A percentile compares a stretch with the other conserved stretches of the same genome.
phyloP scores from a whole-genome alignment of 805 yeast species.

The Hanseniaspora nectarophila region DNA sequence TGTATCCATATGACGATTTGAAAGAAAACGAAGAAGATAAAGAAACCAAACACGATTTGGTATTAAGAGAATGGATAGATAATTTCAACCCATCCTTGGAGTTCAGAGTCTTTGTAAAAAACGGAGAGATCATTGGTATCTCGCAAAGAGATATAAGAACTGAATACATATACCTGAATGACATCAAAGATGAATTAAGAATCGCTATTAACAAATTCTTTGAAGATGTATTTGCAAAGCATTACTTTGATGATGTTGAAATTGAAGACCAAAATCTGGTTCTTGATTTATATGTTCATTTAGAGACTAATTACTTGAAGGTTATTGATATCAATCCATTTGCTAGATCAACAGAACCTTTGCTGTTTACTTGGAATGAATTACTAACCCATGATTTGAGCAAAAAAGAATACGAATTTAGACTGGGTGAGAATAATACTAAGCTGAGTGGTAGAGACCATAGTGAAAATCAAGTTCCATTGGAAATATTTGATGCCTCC shows the following conservation, averaged over 20 bases:
- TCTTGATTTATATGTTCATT: conserved; percentile 72
- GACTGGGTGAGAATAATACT: conserved; percentile 56
- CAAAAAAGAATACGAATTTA: conserved; percentile 37
- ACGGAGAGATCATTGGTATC: conserved; percentile 52
- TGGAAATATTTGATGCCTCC: conserved; percentile 78
- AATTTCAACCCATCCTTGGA: conserved; percentile 80
- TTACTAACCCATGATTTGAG: conserved; percentile 29
- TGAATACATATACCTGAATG: conserved; percentile 56
- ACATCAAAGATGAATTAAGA: conserved; percentile 37
- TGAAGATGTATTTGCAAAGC: conserved; percentile 33
- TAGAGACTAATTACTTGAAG: conserved; percentile 53
- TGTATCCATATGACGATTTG: conserved; percentile 51
- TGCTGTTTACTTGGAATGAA: conserved; percentile 79
- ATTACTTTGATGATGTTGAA: conserved; percentile 36
- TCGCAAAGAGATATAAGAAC: conserved; percentile 74
- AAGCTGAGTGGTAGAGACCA: conserved; percentile 37
- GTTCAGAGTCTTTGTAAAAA: conserved; percentile 67
- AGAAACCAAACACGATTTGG: conserved; percentile 43
- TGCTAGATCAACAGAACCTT: conserved; percentile 61
- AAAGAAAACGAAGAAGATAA: conserved; percentile 9
- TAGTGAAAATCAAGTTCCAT: conserved; percentile 83
- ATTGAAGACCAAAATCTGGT: conserved; percentile 33
- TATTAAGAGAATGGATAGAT: conserved; percentile 65
- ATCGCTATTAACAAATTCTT: conserved; percentile 46
- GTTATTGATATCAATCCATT: conserved; percentile 83